Conservation (phyloP, 2,329 filamentous ascomycete species). For the Fusarium irregulare region DNA sequence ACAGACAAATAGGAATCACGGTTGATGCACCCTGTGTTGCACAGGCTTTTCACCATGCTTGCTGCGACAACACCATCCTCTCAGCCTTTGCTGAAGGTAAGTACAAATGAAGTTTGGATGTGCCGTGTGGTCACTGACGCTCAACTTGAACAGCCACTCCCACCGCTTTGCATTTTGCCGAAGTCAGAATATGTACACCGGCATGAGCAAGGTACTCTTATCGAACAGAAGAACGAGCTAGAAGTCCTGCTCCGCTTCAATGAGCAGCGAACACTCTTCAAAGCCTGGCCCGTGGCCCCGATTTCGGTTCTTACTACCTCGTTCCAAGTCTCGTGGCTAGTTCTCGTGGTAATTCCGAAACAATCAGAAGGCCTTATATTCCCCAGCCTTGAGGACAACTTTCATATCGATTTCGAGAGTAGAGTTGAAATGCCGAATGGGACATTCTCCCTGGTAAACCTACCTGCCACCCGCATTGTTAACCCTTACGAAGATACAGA, state of each 20-base stretch:
- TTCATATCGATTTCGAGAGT: conserved; percentile 45
- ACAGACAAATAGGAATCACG: not conserved
- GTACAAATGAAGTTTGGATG: not conserved
- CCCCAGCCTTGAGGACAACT: conserved; percentile 45
- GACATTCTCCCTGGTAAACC: conserved; percentile 42
- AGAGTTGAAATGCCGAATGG: conserved; percentile 37
- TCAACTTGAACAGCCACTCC: conserved; percentile 11
- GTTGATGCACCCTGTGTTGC: not conserved
- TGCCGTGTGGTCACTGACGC: conserved; percentile 11
- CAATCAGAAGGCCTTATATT: conserved; percentile 38
- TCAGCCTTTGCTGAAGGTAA: conserved; percentile 5
- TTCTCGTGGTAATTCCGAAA: conserved; percentile 46
- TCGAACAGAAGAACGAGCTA: conserved; percentile 51
- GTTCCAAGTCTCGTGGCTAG: conserved; percentile 49
- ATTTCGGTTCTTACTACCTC: conserved; percentile 47
- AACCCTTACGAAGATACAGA: conserved; percentile 49
- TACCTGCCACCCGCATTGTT: conserved; percentile 42
- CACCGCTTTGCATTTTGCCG: conserved; percentile 37
- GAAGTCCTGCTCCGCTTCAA: conserved; percentile 44
- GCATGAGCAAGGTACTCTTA: conserved; percentile 49
- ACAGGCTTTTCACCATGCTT: not conserved
- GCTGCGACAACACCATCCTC: not conserved
- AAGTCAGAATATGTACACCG: conserved; percentile 44
- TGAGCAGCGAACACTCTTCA: conserved; percentile 31
- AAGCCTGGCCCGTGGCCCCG: conserved; percentile 48